Evolutionary conservation across 2,329 filamentous ascomycete genomes (phyloP).

Genomic region (Penicillium sp.): DNA sequence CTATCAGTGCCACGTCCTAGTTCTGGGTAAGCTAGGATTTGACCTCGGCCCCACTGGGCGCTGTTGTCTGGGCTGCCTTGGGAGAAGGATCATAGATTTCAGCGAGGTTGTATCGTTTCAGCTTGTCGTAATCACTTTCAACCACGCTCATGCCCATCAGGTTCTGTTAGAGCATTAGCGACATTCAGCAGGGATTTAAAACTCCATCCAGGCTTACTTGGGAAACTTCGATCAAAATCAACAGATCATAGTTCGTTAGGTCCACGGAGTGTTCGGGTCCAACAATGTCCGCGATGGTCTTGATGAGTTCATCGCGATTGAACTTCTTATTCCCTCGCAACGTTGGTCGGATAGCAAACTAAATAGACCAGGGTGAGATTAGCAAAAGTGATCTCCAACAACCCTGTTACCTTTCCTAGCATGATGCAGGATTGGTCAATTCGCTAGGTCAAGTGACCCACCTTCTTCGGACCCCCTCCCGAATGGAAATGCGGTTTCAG

Average conservation of each 20-base stretch:
- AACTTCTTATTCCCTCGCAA: slow-evolving; percentile 64
- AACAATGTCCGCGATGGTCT: slow-evolving; percentile 62
- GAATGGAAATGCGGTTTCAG: slow-evolving; percentile 64
- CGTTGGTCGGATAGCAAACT: slow-evolving; percentile 68
- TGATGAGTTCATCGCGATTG: slow-evolving; percentile 62
- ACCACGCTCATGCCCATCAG: slow-evolving; percentile 68
- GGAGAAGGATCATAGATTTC: slow-evolving; percentile 61
- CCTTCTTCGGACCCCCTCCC: slow-evolving; percentile 57
- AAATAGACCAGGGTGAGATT: slow-evolving; percentile 6
- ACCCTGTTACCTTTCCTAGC: background rate
- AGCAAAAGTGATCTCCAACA: background rate
- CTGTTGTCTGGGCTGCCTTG: slow-evolving; percentile 13
- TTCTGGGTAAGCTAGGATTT: background rate
- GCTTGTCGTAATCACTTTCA: slow-evolving; percentile 60
- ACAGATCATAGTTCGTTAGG: slow-evolving; percentile 62
- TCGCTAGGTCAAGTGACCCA: slow-evolving; percentile 33
- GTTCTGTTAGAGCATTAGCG: slow-evolving; percentile 51
- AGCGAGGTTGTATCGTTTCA: slow-evolving; percentile 67
- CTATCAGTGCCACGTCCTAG: background rate
- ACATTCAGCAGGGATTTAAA: background rate
- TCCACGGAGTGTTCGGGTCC: slow-evolving; percentile 63
- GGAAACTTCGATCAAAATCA: slow-evolving; percentile 66
- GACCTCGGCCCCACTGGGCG: background rate
- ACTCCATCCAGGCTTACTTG: slow-evolving; percentile 51
- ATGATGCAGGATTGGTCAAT: background rate